These are phyloP conservation scores for Westerdykella sp. DNA, from an alignment of 2,329 filamentous ascomycete species.

Conservation along the genomic window DNA sequence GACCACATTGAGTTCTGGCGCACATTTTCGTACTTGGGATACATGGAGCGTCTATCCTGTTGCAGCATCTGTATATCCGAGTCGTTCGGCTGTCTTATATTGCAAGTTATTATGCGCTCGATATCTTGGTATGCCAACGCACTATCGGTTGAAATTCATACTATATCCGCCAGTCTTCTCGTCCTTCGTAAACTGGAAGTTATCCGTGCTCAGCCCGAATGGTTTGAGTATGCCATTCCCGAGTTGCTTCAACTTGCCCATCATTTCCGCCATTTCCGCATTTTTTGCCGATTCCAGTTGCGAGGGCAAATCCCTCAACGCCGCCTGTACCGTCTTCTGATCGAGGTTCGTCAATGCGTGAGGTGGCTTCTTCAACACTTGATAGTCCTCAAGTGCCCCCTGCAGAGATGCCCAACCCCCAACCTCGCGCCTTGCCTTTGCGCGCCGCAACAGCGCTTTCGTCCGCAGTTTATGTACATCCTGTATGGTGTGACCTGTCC, in stretches of 20 bases:
- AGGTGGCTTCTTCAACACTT: conserved; percentile 52
- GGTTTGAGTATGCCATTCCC: conserved; percentile 89
- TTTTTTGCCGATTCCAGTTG: conserved; percentile 73
- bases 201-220: conserved; percentile 88
- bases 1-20: too few species aligned
- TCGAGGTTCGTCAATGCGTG: conserved; percentile 59
- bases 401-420: conserved; percentile 75
- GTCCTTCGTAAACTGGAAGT: conserved; percentile 91
- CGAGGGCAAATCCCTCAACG: conserved; percentile 60
- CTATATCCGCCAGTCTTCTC: conserved; percentile 86
- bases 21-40: too few species aligned
- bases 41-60: too few species aligned
- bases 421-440: conserved; percentile 63
- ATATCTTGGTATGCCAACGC: conserved; percentile 8
- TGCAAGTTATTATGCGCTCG: too few species aligned
- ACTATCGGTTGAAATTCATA: conserved; percentile 65
- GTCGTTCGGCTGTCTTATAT: too few species aligned
- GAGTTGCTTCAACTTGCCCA: conserved; percentile 88
- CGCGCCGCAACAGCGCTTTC: conserved; percentile 77
- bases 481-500: conserved; percentile 33
- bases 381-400: conserved; percentile 76
- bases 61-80: too few species aligned
- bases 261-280: conserved; percentile 90
- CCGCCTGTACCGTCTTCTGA: conserved; percentile 58
- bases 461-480: conserved; percentile 71